Evolutionary conservation across 805 yeast genomes (phyloP).

Genomic region (Zygosaccharomyces pseudorouxii): DNA sequence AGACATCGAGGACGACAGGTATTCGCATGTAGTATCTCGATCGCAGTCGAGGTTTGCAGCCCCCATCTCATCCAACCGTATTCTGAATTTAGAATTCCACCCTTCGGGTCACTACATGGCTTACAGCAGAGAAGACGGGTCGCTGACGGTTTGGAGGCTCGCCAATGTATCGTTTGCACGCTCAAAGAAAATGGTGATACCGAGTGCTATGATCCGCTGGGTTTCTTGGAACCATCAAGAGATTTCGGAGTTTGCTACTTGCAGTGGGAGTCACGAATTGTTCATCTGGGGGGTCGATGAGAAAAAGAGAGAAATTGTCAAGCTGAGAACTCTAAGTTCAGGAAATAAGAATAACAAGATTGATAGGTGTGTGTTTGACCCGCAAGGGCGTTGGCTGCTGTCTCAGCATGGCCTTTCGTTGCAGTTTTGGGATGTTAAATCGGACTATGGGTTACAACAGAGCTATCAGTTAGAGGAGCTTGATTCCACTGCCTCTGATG

Average conservation of each 20-base stretch:
- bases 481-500: conserved; percentile 1
- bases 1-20: conserved; percentile 26
- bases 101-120: conserved; percentile 27
- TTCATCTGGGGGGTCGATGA: conserved; percentile 24
- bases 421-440: conserved; percentile 34
- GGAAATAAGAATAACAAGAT: conserved; percentile 15
- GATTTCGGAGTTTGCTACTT: conserved; percentile 24
- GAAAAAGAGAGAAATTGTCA: conserved; percentile 11
- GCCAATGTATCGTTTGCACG: conserved; percentile 9
- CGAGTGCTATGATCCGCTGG: conserved; percentile 18
- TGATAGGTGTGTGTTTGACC: conserved; percentile 36
- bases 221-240: conserved; percentile 28
- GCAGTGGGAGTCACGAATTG: conserved; percentile 20
- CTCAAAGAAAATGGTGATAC: conserved; percentile 13
- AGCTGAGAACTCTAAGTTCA: conserved; percentile 15
- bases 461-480: conserved; percentile 4
- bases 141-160: conserved; percentile 28
- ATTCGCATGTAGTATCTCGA: conserved; percentile 14
- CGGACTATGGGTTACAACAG: conserved; percentile 30
- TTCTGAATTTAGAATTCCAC: conserved; percentile 26
- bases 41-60: conserved; percentile 24
- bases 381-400: conserved; percentile 44
- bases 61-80: conserved; percentile 18
- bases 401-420: conserved; percentile 42
- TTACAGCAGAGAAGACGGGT: conserved; percentile 32